Evolutionary conservation across 2,329 filamentous ascomycete species (phyloP).

Genomic region (Myrmaecium sp.): DNA sequence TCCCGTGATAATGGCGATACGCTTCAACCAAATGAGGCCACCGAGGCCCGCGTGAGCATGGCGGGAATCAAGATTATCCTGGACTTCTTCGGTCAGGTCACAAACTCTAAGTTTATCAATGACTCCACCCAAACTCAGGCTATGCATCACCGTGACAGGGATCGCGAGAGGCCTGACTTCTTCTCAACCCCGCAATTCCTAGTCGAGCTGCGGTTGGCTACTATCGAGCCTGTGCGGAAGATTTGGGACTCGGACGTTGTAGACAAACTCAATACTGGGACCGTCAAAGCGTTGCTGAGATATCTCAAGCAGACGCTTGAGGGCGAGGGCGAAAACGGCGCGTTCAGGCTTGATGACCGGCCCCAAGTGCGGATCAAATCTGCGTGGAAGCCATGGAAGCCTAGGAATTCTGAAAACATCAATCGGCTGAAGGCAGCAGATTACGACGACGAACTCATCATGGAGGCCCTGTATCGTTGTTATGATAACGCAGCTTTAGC

Average conservation of each 20-base stretch:
- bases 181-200: constrained; percentile 61
- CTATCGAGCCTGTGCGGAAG: constrained; percentile 57
- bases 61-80: constrained; percentile 67
- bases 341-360: constrained; percentile 45
- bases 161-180: constrained; percentile 39
- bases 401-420: constrained; percentile 28
- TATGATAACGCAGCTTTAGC: constrained; percentile 46
- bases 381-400: constrained; percentile 34
- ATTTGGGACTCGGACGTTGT: constrained; percentile 78
- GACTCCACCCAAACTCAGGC: constrained; percentile 51
- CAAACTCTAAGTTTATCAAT: constrained; percentile 61
- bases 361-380: constrained; percentile 29
- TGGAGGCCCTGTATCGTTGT: constrained; percentile 70
- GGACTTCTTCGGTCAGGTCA: constrained; percentile 60
- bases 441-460: constrained; percentile 44
- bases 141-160: constrained; percentile 37
- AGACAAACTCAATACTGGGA: constrained; percentile 60
- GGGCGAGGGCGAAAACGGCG: constrained; percentile 57
- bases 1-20: constrained; percentile 22
- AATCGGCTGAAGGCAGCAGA: constrained; percentile 30
- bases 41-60: constrained; percentile 34
- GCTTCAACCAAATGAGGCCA: too few species aligned
- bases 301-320: constrained; percentile 65
- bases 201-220: constrained; percentile 65
- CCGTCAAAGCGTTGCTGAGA: constrained; percentile 64